phyloP scores from a whole-genome alignment of 345 rosid species.

The Rhodamnia argentea region DNA sequence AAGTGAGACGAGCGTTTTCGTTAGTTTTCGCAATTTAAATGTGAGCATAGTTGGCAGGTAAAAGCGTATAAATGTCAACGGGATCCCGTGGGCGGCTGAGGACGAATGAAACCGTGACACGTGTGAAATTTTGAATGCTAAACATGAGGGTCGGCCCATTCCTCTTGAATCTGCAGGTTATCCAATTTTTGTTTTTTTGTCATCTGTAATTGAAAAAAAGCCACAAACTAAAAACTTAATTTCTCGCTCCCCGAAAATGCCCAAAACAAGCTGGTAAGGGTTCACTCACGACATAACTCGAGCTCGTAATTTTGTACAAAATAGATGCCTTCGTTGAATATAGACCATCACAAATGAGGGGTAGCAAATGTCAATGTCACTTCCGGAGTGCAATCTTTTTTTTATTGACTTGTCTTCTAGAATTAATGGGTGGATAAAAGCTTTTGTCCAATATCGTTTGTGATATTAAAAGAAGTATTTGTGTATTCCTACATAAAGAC shows the following conservation, averaged over 20 bases:
- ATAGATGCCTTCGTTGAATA: not conserved
- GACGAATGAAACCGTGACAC: not conserved
- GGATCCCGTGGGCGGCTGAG: not conserved
- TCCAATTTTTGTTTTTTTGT: not conserved
- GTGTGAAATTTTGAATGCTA: not conserved
- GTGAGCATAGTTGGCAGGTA: not conserved
- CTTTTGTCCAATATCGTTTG: not conserved
- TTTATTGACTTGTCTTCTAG: fast-evolving
- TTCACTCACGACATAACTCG: not conserved
- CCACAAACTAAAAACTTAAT: not conserved
- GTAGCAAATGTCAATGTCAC: not conserved
- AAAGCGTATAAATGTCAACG: not conserved
- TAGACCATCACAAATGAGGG: not conserved
- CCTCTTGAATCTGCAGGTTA: too few relatives aligned
- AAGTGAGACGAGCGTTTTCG: not conserved
- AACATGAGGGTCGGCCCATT: too few relatives aligned
- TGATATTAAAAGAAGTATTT: not conserved
- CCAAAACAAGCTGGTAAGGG: not conserved
- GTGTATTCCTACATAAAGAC: not conserved
- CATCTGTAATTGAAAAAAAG: not conserved
- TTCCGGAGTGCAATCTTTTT: not conserved
- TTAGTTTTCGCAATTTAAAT: too few relatives aligned
- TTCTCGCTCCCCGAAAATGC: fast-evolving
- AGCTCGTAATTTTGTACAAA: not conserved
- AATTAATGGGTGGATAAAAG: not conserved